Base-by-base conservation (phyloP, 208 protist species). In the Wallacemonas sp. region DNA sequence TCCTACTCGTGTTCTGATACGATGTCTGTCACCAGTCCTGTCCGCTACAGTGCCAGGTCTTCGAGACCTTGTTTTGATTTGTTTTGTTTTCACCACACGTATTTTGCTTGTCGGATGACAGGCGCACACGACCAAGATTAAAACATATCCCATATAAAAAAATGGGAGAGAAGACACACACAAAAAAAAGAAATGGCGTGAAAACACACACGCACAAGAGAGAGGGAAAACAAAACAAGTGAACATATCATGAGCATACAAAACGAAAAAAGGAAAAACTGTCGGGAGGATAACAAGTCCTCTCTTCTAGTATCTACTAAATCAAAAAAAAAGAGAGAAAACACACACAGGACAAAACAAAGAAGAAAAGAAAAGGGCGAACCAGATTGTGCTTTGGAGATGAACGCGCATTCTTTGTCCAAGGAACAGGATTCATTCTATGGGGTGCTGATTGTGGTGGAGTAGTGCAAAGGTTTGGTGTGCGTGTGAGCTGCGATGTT, bases 231-330 rank as follows among this genome's bases (percentile, higher is more conserved):
- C n/a, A n/a, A n/a, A n/a, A 68, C 14, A 72, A 39, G 52, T 46
- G 46, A 30, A 65, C 49, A 24, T 63, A 70, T 32, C n/a, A 2
- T 2, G 47, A 54, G 12, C 19, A 34, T 23, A 60, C 24, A 36
- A 49, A 58, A 38, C 27, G 23, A 47, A 62, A 54, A 75, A 62
- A 65, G 52, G 62, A 68, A 57, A 68, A 41, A 64, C n/a, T n/a
- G n/a, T n/a, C n/a, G n/a, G n/a, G 19, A 64, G 65, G 36, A 64
- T 55, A 52, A 36, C 61, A 48, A 19, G 11, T 3, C 33, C 27
- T 70, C 56, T 48, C 62, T 47, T 61, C 32, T 58, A 58, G 52
- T 58, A 30, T 58, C 52, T 58, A 58, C 52, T 21, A 30, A 58
- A 58, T 39, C 52, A 34, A 58, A 2, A 68, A 61, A 38, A 17